phyloP scores from a whole-genome alignment of 192 early-diverging fungal genomes.

The Gorgonomyces haynaldii region DNA sequence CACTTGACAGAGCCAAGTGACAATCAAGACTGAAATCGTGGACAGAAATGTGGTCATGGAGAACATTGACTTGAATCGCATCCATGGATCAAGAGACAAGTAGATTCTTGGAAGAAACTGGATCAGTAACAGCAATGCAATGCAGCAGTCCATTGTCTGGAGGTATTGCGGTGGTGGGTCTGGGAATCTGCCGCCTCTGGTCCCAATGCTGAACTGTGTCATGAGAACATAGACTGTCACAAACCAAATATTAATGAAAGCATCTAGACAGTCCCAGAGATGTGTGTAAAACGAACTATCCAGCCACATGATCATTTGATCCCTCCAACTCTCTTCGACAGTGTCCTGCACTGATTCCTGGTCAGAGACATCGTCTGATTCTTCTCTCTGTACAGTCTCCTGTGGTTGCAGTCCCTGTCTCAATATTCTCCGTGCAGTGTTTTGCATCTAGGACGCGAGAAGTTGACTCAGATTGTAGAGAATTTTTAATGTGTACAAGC shows the following conservation, averaged over 20 bases:
- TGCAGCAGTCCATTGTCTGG: constrained; percentile 25
- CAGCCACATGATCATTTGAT: constrained; percentile 1
- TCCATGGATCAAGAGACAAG: constrained; percentile 42
- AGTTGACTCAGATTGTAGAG: too few species aligned
- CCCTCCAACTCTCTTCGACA: background rate
- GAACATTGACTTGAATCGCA: constrained; percentile 31
- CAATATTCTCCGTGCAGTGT: background rate
- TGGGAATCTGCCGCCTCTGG: constrained; percentile 13
- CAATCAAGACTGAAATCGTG: constrained; percentile 36
- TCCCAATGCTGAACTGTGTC: background rate
- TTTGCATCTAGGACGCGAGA: background rate
- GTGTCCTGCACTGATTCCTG: background rate
- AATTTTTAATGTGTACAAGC: background rate
- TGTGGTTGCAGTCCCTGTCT: background rate
- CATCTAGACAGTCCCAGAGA: constrained; percentile 50
- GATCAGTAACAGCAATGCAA: constrained; percentile 34
- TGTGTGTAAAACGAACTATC: background rate
- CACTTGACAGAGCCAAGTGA: constrained; percentile 19
- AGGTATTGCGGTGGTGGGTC: constrained; percentile 33
- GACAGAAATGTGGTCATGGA: constrained; percentile 47
- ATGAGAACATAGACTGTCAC: constrained; percentile 34
- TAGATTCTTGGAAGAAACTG: constrained; percentile 52
- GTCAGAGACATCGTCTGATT: background rate
- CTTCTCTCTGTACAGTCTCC: background rate
- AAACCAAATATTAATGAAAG: constrained; percentile 32